A percentile compares a stretch with the other conserved stretches of the same genome.
phyloP scores from a whole-genome alignment of 2,329 filamentous ascomycete species.

The Aspergillus eucalypticola region DNA sequence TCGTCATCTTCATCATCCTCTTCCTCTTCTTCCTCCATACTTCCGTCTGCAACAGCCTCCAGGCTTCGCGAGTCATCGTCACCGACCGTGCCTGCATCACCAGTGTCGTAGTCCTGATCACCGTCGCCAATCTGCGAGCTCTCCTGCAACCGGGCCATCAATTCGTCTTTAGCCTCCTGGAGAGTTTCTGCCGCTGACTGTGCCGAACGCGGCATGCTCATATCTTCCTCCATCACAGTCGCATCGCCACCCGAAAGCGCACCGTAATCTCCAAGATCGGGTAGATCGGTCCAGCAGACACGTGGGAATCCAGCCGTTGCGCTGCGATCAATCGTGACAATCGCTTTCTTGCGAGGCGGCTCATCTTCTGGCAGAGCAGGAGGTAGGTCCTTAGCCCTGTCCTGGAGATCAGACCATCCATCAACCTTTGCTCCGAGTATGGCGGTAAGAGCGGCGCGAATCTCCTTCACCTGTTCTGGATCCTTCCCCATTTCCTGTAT shows the following conservation, averaged over 20 bases:
- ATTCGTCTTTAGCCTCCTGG: conserved; percentile 53
- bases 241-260: conserved; percentile 40
- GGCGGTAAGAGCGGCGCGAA: conserved; percentile 45
- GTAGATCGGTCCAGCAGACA: conserved; percentile 46
- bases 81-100: conserved; percentile 43
- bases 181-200: conserved; percentile 52
- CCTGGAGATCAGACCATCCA: conserved; percentile 46
- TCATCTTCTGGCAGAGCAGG: conserved; percentile 38
- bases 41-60: conserved; percentile 46
- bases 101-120: conserved; percentile 45
- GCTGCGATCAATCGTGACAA: conserved; percentile 45
- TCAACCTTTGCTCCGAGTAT: conserved; percentile 48
- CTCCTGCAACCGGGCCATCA: conserved; percentile 53
- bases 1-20: conserved; percentile 56
- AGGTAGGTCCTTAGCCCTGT: conserved; percentile 39
- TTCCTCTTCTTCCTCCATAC: conserved; percentile 54
- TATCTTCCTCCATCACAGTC: conserved; percentile 47
- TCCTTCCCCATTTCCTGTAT: conserved; percentile 50
- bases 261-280: conserved; percentile 46
- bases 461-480: conserved; percentile 47
- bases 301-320: conserved; percentile 42
- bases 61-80: conserved; percentile 46
- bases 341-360: conserved; percentile 42
- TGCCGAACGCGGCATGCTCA: conserved; percentile 48
- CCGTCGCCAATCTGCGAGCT: conserved; percentile 43